phyloP scores from a whole-genome alignment of 1,284 basidiomycete genomes.

The Fomitopsis betulina region DNA sequence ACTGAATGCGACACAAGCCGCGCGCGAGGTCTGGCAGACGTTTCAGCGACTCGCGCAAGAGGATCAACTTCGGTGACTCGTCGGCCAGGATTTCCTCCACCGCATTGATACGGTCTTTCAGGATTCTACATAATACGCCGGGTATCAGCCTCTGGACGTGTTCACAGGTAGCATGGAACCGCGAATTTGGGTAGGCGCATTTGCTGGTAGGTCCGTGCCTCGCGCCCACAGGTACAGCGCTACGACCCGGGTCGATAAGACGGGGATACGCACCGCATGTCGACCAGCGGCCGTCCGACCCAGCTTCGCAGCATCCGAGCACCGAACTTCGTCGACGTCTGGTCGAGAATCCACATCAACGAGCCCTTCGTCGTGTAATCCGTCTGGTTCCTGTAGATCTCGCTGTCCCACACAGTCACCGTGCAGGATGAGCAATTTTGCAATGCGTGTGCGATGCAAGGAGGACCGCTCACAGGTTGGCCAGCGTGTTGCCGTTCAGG shows the following conservation, averaged over 20 bases:
- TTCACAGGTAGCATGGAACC: background rate
- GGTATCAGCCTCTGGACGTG: background rate
- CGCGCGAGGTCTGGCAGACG: conserved; percentile 86
- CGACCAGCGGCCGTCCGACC: conserved; percentile 83
- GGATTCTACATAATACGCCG: conserved; percentile 37
- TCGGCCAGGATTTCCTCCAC: conserved; percentile 76
- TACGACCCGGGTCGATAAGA: background rate
- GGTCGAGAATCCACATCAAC: conserved; percentile 83
- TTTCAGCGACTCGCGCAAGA: conserved; percentile 66
- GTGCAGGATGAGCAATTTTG: background rate
- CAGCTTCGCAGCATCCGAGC: conserved; percentile 80
- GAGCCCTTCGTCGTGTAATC: conserved; percentile 75
- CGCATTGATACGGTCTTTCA: conserved; percentile 79
- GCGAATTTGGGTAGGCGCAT: background rate
- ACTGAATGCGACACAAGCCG: conserved; percentile 87
- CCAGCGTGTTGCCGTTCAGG: conserved; percentile 83
- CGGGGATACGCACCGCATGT: conserved; percentile 50
- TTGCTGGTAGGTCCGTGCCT: background rate
- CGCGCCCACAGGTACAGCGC: background rate
- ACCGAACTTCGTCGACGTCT: conserved; percentile 87
- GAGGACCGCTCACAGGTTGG: conserved; percentile 57
- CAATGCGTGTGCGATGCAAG: background rate
- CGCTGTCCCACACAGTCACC: conserved; percentile 34
- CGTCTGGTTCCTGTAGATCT: conserved; percentile 89
- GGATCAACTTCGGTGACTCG: conserved; percentile 52